These are phyloP conservation scores for Dendrocalamus latiflorus DNA, from an alignment of 202 grass and related monocot genomes.

Conservation along the genomic window DNA sequence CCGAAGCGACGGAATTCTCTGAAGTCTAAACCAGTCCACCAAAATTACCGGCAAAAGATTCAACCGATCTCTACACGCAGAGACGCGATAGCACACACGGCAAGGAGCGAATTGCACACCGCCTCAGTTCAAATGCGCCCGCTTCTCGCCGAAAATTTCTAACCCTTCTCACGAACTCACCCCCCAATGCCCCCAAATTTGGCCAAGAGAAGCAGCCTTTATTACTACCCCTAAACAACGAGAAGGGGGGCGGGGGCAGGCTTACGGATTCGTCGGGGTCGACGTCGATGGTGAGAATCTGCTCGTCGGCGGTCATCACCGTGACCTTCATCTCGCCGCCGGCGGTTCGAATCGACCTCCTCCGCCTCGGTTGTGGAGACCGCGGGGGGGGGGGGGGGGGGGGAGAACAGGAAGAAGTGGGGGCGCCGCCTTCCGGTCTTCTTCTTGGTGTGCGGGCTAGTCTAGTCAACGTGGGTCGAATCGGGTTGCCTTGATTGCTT, in stretches of 20 bases:
- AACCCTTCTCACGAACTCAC: neutral
- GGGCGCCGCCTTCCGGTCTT: neutral
- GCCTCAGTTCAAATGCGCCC: neutral
- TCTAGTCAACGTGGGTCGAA: constrained; percentile 24
- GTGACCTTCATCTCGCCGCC: too few species aligned
- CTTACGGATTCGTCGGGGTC: constrained; percentile 87
- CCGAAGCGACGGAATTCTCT: neutral
- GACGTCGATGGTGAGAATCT: constrained; percentile 75
- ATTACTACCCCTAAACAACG: neutral
- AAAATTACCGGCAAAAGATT: neutral
- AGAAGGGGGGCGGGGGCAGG: neutral
- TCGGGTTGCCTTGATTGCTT: neutral
- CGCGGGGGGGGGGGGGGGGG: neutral
- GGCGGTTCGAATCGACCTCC: neutral
- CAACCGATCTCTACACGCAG: neutral
- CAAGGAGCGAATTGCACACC: neutral
- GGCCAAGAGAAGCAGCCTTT: too few species aligned
- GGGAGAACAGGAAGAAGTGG: neutral
- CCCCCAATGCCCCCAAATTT: neutral
- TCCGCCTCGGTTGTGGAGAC: neutral
- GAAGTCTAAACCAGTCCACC: neutral
- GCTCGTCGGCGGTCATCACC: constrained; percentile 84
- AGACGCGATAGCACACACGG: too few species aligned
- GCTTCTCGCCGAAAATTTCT: neutral
- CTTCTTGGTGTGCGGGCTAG: neutral